Conservation (phyloP, 2,329 filamentous ascomycete species). For the Colletotrichum lindemuthianum region DNA sequence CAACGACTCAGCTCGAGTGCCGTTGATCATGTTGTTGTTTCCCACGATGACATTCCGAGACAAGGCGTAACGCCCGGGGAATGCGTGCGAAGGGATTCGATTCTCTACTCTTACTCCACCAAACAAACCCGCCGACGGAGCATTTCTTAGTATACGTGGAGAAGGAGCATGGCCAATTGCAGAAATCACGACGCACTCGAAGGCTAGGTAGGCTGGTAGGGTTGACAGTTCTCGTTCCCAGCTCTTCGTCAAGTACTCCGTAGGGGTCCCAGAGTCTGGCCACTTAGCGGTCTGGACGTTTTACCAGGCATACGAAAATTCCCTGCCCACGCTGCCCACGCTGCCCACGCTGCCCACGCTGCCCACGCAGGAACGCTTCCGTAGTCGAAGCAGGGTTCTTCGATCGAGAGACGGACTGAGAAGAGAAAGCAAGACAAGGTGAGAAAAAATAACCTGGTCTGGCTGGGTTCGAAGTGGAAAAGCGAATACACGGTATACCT, state of each 20-base stretch:
- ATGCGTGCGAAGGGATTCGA: conserved; percentile 23
- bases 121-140: conserved; percentile 30
- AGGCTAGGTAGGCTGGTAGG: background rate
- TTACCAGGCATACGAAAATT: too few relatives aligned
- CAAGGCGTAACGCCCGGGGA: conserved; percentile 34
- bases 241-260: background rate
- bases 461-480: too few relatives aligned
- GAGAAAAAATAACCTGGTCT: conserved; percentile 1
- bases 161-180: conserved; percentile 16
- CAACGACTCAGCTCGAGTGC: background rate
- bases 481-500: too few relatives aligned
- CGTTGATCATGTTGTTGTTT: conserved; percentile 13
- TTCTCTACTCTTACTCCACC: conserved; percentile 1
- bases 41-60: conserved; percentile 24
- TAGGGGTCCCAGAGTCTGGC: background rate
- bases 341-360: too few relatives aligned
- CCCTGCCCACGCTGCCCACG: too few relatives aligned
- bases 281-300: background rate
- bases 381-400: too few relatives aligned
- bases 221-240: too few relatives aligned
- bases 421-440: background rate
- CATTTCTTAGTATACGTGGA: conserved; percentile 18
- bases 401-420: too few relatives aligned
- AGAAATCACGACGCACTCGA: conserved; percentile 1
- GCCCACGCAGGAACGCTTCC: too few relatives aligned